Evolutionary conservation across 176 grass and related monocot species (phyloP).

Genomic region (Oryza australiensis): DNA sequence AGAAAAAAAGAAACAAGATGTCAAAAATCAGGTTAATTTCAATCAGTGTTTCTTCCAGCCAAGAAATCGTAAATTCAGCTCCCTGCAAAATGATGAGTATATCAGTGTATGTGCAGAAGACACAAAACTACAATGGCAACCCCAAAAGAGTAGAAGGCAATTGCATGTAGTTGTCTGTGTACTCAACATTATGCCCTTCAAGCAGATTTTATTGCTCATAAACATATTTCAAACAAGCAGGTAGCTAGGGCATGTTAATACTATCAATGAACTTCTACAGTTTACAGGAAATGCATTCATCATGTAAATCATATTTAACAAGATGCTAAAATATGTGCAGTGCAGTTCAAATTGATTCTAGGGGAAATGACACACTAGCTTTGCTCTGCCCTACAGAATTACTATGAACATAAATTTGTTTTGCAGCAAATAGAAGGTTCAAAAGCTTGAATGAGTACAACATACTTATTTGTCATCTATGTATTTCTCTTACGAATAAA

Average conservation of each 20-base stretch:
- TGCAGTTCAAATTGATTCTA: slow-evolving; percentile 7
- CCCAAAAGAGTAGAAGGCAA: neutral
- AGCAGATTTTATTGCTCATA: neutral
- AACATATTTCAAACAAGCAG: neutral
- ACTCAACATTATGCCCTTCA: neutral
- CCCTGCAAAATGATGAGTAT: slow-evolving; percentile 53
- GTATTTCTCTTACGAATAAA: neutral
- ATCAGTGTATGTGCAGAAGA: slow-evolving; percentile 6
- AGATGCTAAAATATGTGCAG: neutral
- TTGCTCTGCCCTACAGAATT: neutral
- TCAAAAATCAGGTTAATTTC: slow-evolving; percentile 87
- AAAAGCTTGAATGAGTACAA: neutral
- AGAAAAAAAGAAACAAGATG: slow-evolving; percentile 82
- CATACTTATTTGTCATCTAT: neutral
- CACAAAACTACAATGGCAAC: neutral
- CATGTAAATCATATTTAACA: neutral
- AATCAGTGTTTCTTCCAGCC: slow-evolving; percentile 90
- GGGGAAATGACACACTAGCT: neutral
- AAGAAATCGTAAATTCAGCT: slow-evolving; percentile 63
- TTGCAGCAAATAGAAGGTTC: neutral
- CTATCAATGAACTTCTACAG: neutral
- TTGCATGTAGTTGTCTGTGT: neutral
- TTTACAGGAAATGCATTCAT: neutral
- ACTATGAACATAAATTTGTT: neutral
- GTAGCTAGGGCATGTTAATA: neutral